Conservation (phyloP, 805 yeast species). For the Cyberlindnera americana region DNA sequence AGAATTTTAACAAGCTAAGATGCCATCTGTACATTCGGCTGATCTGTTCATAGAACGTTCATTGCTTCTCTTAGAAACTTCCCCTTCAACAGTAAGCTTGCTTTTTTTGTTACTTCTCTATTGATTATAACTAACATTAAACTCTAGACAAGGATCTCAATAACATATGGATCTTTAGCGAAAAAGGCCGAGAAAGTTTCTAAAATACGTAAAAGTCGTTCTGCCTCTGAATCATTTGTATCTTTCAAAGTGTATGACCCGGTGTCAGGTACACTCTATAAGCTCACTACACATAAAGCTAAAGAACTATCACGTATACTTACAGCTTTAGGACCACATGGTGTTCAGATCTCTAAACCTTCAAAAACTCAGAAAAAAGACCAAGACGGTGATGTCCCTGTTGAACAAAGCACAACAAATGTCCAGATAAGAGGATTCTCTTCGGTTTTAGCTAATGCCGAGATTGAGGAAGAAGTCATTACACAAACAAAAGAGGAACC, state of each 20-base stretch:
- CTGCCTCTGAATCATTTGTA: slow-evolving; percentile 20
- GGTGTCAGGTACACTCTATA: slow-evolving; percentile 57
- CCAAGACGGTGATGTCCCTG: too few relatives aligned
- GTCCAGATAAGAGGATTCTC: slow-evolving; percentile 25
- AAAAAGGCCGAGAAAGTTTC: slow-evolving; percentile 16
- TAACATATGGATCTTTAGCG: slow-evolving; percentile 26
- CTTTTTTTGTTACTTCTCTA: neutral
- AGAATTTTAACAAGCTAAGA: neutral
- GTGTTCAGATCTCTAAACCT: slow-evolving; percentile 33
- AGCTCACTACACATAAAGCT: slow-evolving; percentile 50
- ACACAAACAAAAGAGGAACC: slow-evolving; percentile 4
- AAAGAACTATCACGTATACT: slow-evolving; percentile 71
- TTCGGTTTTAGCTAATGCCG: slow-evolving; percentile 24
- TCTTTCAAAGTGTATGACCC: slow-evolving; percentile 65
- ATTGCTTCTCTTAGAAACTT: slow-evolving; percentile 15
- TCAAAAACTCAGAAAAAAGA: neutral
- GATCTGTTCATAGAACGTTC: slow-evolving; percentile 26
- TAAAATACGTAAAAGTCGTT: slow-evolving; percentile 9
- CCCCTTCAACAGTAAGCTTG: slow-evolving; percentile 23
- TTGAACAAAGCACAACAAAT: too few relatives aligned
- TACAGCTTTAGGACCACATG: slow-evolving; percentile 69
- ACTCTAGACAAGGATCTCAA: slow-evolving; percentile 23
- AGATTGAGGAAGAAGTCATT: slow-evolving; percentile 19
- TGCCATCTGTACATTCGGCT: slow-evolving; percentile 21
- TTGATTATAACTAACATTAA: slow-evolving; percentile 4